Evolutionary conservation across 2,329 filamentous ascomycete genomes (phyloP).

Genomic region (Pseudogymnoascus pannorum): DNA sequence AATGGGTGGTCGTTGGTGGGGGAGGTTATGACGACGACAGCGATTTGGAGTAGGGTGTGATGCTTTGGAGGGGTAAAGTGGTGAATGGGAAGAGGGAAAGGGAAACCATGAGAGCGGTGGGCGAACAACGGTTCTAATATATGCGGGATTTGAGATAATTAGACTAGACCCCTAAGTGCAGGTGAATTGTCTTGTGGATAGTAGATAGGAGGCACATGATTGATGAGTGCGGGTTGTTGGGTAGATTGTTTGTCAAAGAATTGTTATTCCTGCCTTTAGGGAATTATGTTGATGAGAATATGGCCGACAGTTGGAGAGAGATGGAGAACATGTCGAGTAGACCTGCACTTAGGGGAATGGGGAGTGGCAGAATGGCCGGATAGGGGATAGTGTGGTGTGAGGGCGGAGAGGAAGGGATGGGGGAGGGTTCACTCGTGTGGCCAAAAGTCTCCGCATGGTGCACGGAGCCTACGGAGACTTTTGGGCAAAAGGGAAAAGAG

Average conservation of each 20-base stretch:
- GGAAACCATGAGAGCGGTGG: not conserved
- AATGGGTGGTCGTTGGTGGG: not conserved
- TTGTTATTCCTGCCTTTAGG: slow-evolving; percentile 10
- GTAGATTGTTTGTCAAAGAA: not conserved
- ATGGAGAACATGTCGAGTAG: not conserved
- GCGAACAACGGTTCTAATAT: not conserved
- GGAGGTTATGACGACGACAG: not conserved
- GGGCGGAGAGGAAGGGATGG: not conserved
- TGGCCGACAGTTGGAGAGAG: not conserved
- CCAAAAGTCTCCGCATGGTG: too few relatives aligned
- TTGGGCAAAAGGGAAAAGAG: not conserved
- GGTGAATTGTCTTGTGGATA: not conserved
- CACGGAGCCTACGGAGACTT: not conserved
- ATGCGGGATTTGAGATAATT: not conserved
- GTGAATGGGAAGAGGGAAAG: not conserved
- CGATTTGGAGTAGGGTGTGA: not conserved
- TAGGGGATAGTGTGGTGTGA: not conserved
- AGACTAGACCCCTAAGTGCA: slow-evolving; percentile 8
- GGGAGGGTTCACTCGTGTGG: not conserved
- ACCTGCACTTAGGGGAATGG: slow-evolving; percentile 8
- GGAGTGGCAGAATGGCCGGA: not conserved
- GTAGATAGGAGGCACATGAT: not conserved
- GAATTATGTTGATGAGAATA: not conserved
- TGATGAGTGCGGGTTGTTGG: not conserved
- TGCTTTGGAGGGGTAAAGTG: not conserved